Evolutionary conservation across 2,329 filamentous ascomycete genomes (phyloP), one percentile per base, ranked within the genome.

Genomic region (Fusarium compactum): DNA sequence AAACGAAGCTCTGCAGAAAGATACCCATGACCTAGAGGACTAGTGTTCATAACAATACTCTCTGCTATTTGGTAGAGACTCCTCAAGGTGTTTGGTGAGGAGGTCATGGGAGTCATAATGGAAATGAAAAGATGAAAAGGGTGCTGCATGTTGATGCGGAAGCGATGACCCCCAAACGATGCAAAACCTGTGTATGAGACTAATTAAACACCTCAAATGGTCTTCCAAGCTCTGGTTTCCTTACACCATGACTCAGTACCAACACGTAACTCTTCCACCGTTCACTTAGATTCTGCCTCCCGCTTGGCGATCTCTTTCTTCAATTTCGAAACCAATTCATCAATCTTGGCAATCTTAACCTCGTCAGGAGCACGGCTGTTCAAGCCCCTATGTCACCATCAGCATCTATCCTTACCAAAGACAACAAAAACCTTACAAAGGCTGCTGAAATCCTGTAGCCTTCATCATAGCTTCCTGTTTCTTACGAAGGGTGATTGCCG

Each of bases 401-500:
- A 48, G 27, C 4, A 22, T 16, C 3, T 38, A n/a, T 38, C 18
- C 3, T 7, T 3, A 2, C 1, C 3, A n/a, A n/a, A n/a, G 6
- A 38, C 6, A 7, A 38, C 18, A n/a, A n/a, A 12, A n/a, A 12
- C 12, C 34, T n/a, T n/a, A 38, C 34, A 18, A 11, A 10, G 18
- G 18, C 34, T 38, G 34, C 34, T n/a, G 34, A n/a, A n/a, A 10
- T 38, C 18, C 18, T n/a, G 18, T 38, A 7, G 34, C 10, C 18
- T n/a, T n/a, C 18, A 38, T 7, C 34, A 38, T 6, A 38, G 18
- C 18, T 38, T 38, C 10, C 34, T 4, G 34, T 1, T 3, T 38
- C 18, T 7, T 9, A 12, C 6, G 18, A 0, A 11, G 18, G 2
- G 10, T 12, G 1, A n/a, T 4, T 7, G 10, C 6, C 1, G 18